phyloP scores from a whole-genome alignment of 768 basidiomycete genomes.

The Lentinula edodes region DNA sequence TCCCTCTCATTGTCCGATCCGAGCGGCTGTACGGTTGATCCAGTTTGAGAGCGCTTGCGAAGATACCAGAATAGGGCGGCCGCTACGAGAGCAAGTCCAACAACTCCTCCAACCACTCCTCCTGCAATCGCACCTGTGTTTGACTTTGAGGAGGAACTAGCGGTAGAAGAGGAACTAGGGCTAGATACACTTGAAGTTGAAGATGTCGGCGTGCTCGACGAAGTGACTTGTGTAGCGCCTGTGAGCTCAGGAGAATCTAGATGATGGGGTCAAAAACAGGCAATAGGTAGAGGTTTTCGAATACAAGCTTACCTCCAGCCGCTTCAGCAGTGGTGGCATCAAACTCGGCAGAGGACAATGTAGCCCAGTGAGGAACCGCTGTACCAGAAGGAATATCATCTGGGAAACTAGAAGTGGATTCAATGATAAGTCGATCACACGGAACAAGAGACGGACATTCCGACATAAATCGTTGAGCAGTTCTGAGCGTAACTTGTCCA shows the following conservation, averaged over 20 bases:
- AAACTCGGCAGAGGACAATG: neutral
- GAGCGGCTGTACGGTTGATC: neutral
- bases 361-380: conserved; percentile 3
- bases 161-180: neutral
- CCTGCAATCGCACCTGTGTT: conserved; percentile 21
- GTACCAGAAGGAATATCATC: conserved; percentile 2
- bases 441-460: neutral
- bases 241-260: conserved; percentile 13
- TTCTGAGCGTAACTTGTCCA: conserved; percentile 1
- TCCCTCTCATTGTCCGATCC: neutral
- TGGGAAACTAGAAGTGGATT: neutral
- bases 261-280: neutral
- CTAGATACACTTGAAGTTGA: neutral
- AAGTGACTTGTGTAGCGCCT: neutral
- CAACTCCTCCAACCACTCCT: conserved; percentile 20
- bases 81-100: conserved; percentile 14
- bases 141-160: conserved; percentile 8
- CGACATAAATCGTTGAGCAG: neutral
- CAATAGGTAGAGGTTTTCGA: neutral
- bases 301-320: neutral
- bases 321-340: neutral
- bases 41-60: conserved; percentile 6
- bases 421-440: neutral
- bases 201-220: neutral
- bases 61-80: conserved; percentile 12